Conservation (phyloP, 2,329 filamentous ascomycete species). For the Colletotrichum sp. region DNA sequence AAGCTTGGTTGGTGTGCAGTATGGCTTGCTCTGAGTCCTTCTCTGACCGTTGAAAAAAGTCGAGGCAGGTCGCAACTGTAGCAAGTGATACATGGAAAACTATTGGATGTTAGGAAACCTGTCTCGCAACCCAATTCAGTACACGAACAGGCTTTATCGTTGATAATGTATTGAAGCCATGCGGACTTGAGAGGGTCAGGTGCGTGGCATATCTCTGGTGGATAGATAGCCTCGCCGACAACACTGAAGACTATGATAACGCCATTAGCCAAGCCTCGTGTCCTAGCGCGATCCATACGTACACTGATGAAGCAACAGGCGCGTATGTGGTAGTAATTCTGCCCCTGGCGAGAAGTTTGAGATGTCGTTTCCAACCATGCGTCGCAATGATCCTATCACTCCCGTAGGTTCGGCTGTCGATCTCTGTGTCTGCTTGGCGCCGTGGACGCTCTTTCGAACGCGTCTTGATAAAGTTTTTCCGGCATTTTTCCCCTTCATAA, state of each 20-base stretch:
- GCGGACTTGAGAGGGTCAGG: neutral
- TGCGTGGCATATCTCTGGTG: neutral
- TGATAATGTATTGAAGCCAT: neutral
- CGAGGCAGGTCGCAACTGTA: neutral
- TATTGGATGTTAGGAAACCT: accelerated
- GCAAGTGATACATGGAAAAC: neutral
- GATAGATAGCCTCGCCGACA: neutral
- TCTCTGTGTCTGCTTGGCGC: neutral
- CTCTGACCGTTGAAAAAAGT: neutral
- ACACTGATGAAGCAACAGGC: neutral
- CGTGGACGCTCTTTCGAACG: neutral
- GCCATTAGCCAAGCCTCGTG: neutral
- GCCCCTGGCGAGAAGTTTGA: neutral
- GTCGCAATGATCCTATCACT: neutral
- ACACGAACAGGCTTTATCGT: neutral
- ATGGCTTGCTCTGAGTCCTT: neutral
- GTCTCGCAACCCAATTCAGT: accelerated
- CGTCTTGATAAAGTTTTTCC: neutral
- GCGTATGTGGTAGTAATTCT: neutral
- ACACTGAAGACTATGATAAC: neutral
- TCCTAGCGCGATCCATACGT: accelerated
- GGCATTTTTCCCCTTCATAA: neutral
- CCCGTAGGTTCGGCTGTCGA: neutral
- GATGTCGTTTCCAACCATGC: neutral
- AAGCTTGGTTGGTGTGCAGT: neutral